These are phyloP conservation scores for Xylaria scruposa DNA, from an alignment of 495 filamentous ascomycete species.

Conservation along the genomic window DNA sequence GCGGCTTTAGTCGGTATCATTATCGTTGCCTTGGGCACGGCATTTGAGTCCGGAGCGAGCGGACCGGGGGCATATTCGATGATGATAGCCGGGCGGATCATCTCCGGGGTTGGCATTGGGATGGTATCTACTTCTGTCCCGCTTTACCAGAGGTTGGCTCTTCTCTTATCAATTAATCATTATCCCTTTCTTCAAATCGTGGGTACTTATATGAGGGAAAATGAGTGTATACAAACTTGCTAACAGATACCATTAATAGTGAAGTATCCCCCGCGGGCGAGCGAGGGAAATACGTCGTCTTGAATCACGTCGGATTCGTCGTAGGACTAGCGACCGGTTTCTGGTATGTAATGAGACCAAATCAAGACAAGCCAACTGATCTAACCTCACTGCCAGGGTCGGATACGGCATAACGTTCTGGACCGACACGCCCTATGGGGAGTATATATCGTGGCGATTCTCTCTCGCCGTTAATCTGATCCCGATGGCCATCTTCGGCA, in stretches of 20 bases:
- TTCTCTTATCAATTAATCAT: not conserved
- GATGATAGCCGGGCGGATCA: conserved; percentile 60
- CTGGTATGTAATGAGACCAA: conserved; percentile 47
- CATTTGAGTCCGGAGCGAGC: conserved; percentile 50
- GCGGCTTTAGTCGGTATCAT: conserved; percentile 55
- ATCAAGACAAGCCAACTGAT: not conserved
- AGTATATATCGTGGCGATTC: conserved; percentile 52
- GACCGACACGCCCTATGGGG: conserved; percentile 36
- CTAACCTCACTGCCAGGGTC: conserved; percentile 39
- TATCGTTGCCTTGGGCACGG: conserved; percentile 54
- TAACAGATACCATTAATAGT: conserved; percentile 35
- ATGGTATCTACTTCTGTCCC: conserved; percentile 63
- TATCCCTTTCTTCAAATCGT: not conserved
- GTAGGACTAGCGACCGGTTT: conserved; percentile 58
- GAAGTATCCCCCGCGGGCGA: conserved; percentile 60
- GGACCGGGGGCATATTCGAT: conserved; percentile 53
- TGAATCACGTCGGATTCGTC: conserved; percentile 65
- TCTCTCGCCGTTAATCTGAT: conserved; percentile 54
- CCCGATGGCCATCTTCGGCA: conserved; percentile 51
- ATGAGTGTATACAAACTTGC: too few species aligned
- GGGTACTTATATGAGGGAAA: not conserved
- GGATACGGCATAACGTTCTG: conserved; percentile 55
- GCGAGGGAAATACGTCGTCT: conserved; percentile 60
- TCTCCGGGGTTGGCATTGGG: conserved; percentile 58
- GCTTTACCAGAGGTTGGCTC: conserved; percentile 58